Base-by-base conservation (phyloP, 495 filamentous ascomycete species). In the Podospora tetraspora region DNA sequence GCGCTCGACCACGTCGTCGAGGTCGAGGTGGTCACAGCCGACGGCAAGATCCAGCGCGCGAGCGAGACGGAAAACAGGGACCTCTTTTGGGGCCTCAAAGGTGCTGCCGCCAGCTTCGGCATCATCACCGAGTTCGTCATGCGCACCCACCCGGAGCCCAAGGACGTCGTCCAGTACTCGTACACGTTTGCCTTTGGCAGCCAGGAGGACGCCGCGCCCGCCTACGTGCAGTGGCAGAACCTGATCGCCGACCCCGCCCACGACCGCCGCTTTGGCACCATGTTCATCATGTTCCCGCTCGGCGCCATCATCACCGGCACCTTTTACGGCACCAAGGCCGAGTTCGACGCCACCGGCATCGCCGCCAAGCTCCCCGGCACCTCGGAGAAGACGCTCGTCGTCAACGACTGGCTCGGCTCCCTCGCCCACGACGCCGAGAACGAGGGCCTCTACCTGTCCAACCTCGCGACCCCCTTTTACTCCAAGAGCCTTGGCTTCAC, bases 101-200 rank as follows among this genome's bases (percentile, higher is more conserved):
- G 88, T 9, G 87, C 89, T 1, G 87, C 81, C 21, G 83, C 86
- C 22, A 84, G 84, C 22, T 88, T 90, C 63, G 89, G 88, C 59
- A 80, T 91, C 66, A 81, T 90, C 67, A 90, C 87, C 34, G 82
- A 83, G 59, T 91, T 91, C 69, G 83, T 88, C 29, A 63, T 91
- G 21, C 78, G 80, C 63, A 91, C 88, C 0, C 80, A 86, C 24
- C 78, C 84, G 0, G 88, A 87, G 32, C 89, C 89, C 1, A 73
- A 72, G 16, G 71, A 78, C 62, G 79, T 85, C 13, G 79, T 88
- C 61, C 82, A 86, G 59, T 86, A 83, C 73, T 77, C 79, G 8
- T 86, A 81, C 70, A 78, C 68, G 57, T 73, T 88, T 34, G 75
- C 76, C 22, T 77, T 84, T 19, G 83, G 80, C 21, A 76, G 71